These are phyloP conservation scores for Penicillium steckii DNA, from an alignment of 495 filamentous ascomycete genomes.

Conservation along the genomic window DNA sequence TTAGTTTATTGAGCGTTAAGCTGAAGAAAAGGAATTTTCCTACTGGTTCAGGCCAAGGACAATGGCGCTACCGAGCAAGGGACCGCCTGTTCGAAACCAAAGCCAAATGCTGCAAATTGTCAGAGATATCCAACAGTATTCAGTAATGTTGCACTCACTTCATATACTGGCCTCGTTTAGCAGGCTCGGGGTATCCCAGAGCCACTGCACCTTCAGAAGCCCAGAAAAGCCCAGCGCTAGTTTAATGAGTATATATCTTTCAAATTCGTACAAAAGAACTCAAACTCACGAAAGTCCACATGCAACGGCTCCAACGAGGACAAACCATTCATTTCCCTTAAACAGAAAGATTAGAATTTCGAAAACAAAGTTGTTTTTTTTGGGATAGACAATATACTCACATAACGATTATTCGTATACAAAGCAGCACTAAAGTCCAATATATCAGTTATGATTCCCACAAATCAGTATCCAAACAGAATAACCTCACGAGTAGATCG, in stretches of 20 bases:
- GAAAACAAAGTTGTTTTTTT: neutral
- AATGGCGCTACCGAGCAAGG: slow-evolving; percentile 61
- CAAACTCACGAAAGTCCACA: slow-evolving; percentile 56
- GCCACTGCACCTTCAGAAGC: slow-evolving; percentile 63
- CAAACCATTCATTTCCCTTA: slow-evolving; percentile 59
- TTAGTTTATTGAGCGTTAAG: slow-evolving; percentile 23
- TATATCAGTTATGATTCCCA: slow-evolving; percentile 31
- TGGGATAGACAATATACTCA: slow-evolving; percentile 2
- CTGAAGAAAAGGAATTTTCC: neutral
- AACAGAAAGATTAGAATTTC: slow-evolving; percentile 3
- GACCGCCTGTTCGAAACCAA: slow-evolving; percentile 55
- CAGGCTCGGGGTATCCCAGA: slow-evolving; percentile 59
- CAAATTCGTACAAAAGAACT: neutral
- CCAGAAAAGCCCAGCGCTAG: slow-evolving; percentile 61
- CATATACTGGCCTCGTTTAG: slow-evolving; percentile 56
- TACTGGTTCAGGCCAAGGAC: slow-evolving; percentile 58
- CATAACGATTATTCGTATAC: slow-evolving; percentile 64
- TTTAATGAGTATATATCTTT: neutral
- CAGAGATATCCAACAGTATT: neutral
- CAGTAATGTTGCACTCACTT: slow-evolving; percentile 20
- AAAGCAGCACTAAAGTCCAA: slow-evolving; percentile 45
- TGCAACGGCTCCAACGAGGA: slow-evolving; percentile 59
- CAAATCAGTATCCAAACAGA: neutral
- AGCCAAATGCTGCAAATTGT: slow-evolving; percentile 51
- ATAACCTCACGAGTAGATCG: slow-evolving; percentile 33